Conservation (phyloP, 441 rosid genomes). For the Biscutella laevigata region DNA sequence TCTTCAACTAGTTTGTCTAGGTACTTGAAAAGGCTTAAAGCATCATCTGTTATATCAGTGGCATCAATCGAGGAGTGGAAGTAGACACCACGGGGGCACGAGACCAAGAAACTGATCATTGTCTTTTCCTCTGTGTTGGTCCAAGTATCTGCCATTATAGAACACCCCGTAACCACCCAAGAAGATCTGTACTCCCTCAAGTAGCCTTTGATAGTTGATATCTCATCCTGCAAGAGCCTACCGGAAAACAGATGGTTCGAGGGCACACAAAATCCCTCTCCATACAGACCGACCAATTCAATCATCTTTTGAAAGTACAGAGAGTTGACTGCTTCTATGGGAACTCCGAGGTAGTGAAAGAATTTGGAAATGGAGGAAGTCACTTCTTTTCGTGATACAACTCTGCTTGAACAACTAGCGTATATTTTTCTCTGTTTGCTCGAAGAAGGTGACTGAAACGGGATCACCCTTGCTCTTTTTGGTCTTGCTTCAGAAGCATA, state of each 20-base stretch:
- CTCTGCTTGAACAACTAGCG: conserved; percentile 25
- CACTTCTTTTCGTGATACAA: conserved; percentile 64
- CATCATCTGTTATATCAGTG: conserved; percentile 59
- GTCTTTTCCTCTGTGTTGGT: conserved; percentile 57
- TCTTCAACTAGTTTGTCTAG: conserved; percentile 85
- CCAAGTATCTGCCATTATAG: conserved; percentile 87
- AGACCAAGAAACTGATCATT: conserved; percentile 61
- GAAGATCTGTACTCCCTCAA: conserved; percentile 59
- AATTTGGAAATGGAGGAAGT: conserved; percentile 76
- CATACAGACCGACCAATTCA: conserved; percentile 68
- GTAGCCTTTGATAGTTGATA: conserved; percentile 46
- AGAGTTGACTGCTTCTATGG: conserved; percentile 62
- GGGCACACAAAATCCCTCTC: conserved; percentile 59
- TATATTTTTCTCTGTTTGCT: conserved; percentile 18
- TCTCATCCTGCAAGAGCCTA: conserved; percentile 70
- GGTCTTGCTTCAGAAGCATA: conserved; percentile 42
- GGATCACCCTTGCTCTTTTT: conserved; percentile 59
- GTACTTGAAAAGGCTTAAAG: conserved; percentile 48
- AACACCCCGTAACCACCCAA: conserved; percentile 73
- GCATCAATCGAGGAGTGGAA: conserved; percentile 79
- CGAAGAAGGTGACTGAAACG: conserved; percentile 28
- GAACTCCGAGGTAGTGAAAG: conserved; percentile 82
- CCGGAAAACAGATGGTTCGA: conserved; percentile 56
- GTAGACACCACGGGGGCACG: conserved; percentile 67
- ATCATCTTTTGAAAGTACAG: conserved; percentile 82